Base-by-base conservation (phyloP, 305 asterid species). In the Fraxinus angustifolia region DNA sequence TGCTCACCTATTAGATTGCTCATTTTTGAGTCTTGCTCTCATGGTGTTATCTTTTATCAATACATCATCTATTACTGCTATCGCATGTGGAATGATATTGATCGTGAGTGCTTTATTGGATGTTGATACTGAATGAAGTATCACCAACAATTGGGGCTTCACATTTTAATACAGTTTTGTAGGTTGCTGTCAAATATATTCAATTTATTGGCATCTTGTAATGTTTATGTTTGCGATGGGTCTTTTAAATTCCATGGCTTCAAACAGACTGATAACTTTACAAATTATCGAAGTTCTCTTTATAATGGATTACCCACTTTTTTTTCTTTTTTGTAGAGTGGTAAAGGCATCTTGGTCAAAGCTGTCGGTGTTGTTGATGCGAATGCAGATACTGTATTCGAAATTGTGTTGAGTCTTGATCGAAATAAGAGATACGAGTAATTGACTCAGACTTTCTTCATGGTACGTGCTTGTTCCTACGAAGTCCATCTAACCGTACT, bases 281-380 rank as follows among this genome's bases (percentile, higher is more conserved):
- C 75, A 35, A n/a, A 71, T 33, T 17, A 70, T 70, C 34, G 17
- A 33, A 35, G 3, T 71, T 50, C 81, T 82, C 77, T 77, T 36
- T 36, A 76, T 71, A 82, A 28, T 38, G 17, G 71, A 2, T 60
- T 72, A 36, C 58, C 58, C 58, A 19, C 17, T 0, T 50, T 48
- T 48, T 48, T 53, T 53, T 14, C n/a, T 85, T 77, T 79, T 83
- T 84, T 88, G 84, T 85, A 94, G 99, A 84, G 86, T 87, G 97
- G 91, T 77, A 94, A 94, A 87, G 94, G 92, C 79, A 84, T 92
- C 81, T 88, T 96, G 83, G 98, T 94, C 88, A 94, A 96, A 91
- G 97, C 99, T 56, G 97, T 96, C 80, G 99, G 91, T 71, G 98
- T 96, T 79, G 93, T 94, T 81, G 95, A 93, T 81, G 99, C 99